Percentiles rank a stretch among this genome's conserved stretches.
phyloP scores from a whole-genome alignment of 768 basidiomycete genomes.

The Russula sp. region DNA sequence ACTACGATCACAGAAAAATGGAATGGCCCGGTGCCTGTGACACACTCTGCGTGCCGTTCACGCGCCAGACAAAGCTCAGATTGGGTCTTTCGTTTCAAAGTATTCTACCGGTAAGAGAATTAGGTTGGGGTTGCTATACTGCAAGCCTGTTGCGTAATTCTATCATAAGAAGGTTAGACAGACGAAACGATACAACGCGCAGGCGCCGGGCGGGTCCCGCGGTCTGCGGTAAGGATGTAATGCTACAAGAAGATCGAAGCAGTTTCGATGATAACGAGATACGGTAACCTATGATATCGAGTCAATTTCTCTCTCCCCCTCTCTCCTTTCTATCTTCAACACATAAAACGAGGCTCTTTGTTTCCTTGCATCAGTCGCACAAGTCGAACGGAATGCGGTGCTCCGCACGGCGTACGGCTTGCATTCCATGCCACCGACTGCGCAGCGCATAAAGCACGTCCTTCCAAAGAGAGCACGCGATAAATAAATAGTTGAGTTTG shows the following conservation, averaged over 20 bases:
- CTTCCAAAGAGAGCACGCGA: background rate
- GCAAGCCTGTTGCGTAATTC: background rate
- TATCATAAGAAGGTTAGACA: background rate
- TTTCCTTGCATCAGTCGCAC: slow-evolving; percentile 10
- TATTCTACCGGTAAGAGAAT: background rate
- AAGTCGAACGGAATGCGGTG: slow-evolving; percentile 16
- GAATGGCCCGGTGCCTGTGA: background rate
- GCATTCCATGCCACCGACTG: slow-evolving; percentile 7
- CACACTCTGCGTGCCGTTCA: background rate
- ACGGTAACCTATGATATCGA: background rate
- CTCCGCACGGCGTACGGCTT: slow-evolving; percentile 11
- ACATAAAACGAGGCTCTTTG: background rate
- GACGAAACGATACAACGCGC: slow-evolving; percentile 3
- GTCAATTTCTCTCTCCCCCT: background rate
- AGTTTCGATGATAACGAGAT: slow-evolving; percentile 1
- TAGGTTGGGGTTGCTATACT: background rate
- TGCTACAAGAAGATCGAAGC: slow-evolving; percentile 12
- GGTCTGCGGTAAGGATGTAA: background rate
- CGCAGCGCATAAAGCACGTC: slow-evolving; percentile 10
- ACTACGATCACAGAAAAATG: background rate
- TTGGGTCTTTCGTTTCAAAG: background rate
- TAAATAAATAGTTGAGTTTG: background rate
- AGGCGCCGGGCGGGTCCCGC: background rate
- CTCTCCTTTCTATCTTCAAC: background rate
- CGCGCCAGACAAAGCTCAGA: background rate